Base-by-base conservation (phyloP, 2,329 filamentous ascomycete genomes). In the Aspergillus nomiae region DNA sequence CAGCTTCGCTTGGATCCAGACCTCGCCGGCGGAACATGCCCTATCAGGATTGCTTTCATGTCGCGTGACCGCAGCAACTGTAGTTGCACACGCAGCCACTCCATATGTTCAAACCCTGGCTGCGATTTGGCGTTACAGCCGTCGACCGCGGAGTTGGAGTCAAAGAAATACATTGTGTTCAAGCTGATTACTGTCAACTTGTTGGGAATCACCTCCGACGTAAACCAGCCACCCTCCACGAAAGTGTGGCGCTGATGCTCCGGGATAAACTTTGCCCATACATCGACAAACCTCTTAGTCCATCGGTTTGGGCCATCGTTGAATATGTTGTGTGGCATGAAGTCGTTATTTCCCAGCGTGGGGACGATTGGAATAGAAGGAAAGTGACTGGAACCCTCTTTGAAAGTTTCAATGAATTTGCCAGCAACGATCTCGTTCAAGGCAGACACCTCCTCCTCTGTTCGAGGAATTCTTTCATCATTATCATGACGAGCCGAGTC, bases 161-260 rank as follows among this genome's bases (percentile, higher is more conserved):
- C 90, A 78, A 95, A 99, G 76, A 98, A 97, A 80, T 96, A 97
- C 80, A 99, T 86, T 0, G 94, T 97, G 78, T 99, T 99, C 69
- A 99, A 81, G 77, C 94, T 97, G 81, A 99, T 91, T 60, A 97
- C 92, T 24, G 93, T 91, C 58, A 99, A 84, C 71, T 89, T 88
- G 66, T 89, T 84, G 0, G 94, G 94, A 57, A 99, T 91, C 45
- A 96, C 94, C 77, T 99, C 95, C 58, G 92, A 89, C 67, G 90
- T 92, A 79, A 95, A 99, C 92, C 94, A 99, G 41, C 95, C 95
- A 61, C 95, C 95, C 75, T 91, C 90, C 69, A 92, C 87, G 76
- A 99, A 99, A 7, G 91, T 89, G 80, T 98, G 94, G 45, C 90
- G 88, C 80, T 99, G 94, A 69, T 89, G 90, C 80, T 97, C 92